Conservation (phyloP, 108 stramenopile genomes). For the Skeletonema menzelii region DNA sequence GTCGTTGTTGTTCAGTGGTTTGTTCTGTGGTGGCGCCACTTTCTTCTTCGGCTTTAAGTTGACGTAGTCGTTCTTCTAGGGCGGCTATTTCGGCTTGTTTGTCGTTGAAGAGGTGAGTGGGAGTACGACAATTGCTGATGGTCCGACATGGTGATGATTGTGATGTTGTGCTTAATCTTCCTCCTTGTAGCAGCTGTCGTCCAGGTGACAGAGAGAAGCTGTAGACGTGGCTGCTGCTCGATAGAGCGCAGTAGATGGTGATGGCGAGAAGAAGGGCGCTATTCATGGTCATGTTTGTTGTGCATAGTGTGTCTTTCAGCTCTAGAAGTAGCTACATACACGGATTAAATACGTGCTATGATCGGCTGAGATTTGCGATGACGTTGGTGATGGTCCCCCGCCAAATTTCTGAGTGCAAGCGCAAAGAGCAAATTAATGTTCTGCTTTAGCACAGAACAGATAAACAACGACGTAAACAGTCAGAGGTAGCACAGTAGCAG, state of each 20-base stretch:
- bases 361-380: no score
- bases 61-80: slow-evolving; percentile 34
- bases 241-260: not conserved
- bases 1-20: not conserved
- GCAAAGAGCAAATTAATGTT: no score
- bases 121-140: not conserved
- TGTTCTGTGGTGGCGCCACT: not conserved
- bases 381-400: no score
- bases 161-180: not conserved
- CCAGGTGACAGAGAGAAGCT: not conserved
- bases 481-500: no score
- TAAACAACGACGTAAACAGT: no score
- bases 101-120: slow-evolving; percentile 1
- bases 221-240: not conserved
- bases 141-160: no score
- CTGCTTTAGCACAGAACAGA: no score
- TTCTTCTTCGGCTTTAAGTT: slow-evolving; percentile 22
- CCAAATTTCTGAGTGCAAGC: no score
- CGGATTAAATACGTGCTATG: no score
- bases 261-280: not conserved
- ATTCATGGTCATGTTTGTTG: not conserved
- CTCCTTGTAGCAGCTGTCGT: not conserved
- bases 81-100: slow-evolving; percentile 50
- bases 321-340: no score
- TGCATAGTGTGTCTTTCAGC: no score